A percentile compares a stretch with the other conserved stretches of the same genome.
Evolutionary conservation across 2,329 filamentous ascomycete genomes (phyloP).

Genomic region (Ophioceras dolichostomum): DNA sequence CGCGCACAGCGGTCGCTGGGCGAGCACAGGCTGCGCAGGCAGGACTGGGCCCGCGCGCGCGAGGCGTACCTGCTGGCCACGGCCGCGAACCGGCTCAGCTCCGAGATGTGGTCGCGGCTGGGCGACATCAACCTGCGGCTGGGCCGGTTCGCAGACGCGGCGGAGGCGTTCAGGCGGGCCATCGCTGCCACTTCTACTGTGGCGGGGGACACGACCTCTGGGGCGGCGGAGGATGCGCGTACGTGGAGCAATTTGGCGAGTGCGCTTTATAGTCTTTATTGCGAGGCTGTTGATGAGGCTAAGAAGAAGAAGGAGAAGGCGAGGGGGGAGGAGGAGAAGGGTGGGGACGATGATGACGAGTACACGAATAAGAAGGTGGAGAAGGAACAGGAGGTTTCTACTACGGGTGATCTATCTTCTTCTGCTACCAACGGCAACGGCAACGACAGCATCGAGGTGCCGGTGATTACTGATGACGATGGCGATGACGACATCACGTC

Average conservation of each 20-base stretch:
- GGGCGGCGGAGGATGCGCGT: constrained; percentile 81
- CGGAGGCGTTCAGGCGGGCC: constrained; percentile 70
- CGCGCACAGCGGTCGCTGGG: constrained; percentile 81
- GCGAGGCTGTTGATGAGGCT: constrained; percentile 31
- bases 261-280: constrained; percentile 60
- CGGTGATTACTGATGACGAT: no score
- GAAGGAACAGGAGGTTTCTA: no score
- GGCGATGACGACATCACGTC: constrained; percentile 6
- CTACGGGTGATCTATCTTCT: no score
- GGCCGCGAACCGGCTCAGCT: constrained; percentile 66
- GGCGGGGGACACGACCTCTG: no score
- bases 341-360: constrained; percentile 11
- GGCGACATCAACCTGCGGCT: constrained; percentile 80
- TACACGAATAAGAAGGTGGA: constrained; percentile 8
- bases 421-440: no score
- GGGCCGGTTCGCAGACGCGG: constrained; percentile 63
- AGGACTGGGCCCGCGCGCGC: constrained; percentile 56
- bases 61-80: constrained; percentile 71
- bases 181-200: constrained; percentile 49
- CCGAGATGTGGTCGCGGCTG: constrained; percentile 77
- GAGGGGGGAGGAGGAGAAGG: constrained; percentile 15
- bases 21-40: constrained; percentile 57
- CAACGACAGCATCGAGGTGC: no score
- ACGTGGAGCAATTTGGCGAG: constrained; percentile 93
- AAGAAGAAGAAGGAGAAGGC: constrained; percentile 12